Percentiles rank a stretch among this genome's conserved stretches.
These are phyloP conservation scores for Medicago arabica DNA, from an alignment of 306 rosid genomes.

Conservation along the genomic window DNA sequence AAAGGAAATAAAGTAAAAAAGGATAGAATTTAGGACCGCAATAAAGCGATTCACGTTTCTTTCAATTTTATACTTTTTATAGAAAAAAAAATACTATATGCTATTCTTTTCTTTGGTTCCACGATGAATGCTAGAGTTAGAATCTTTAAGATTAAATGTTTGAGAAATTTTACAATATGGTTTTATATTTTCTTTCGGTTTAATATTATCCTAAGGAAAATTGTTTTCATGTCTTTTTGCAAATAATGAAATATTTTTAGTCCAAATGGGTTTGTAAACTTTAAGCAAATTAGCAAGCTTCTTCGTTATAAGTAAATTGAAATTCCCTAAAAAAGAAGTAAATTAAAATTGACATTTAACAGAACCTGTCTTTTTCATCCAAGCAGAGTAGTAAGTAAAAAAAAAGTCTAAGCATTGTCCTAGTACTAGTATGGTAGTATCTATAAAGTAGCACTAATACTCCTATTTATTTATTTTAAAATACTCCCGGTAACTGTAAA, in stretches of 20 bases:
- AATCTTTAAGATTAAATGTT: not conserved
- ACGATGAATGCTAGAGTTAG: constrained; percentile 4
- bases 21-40: constrained; percentile 27
- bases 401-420: no score
- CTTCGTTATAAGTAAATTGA: no score
- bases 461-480: not conserved
- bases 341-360: constrained; percentile 24
- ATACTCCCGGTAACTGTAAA: no score
- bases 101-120: constrained; percentile 1
- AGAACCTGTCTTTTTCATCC: not conserved
- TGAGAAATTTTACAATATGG: not conserved
- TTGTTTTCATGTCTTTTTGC: not conserved
- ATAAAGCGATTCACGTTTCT: constrained; percentile 13
- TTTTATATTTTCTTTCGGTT: not conserved
- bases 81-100: not conserved
- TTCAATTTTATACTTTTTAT: not conserved
- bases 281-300: no score
- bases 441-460: no score
- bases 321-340: not conserved
- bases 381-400: not conserved
- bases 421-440: no score
- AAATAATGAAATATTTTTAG: not conserved
- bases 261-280: no score
- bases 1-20: constrained; percentile 20
- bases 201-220: not conserved